A percentile compares a stretch with the other conserved stretches of the same genome.
phyloP scores from a whole-genome alignment of 129 eudicot genomes.

The Artemisia annua region DNA sequence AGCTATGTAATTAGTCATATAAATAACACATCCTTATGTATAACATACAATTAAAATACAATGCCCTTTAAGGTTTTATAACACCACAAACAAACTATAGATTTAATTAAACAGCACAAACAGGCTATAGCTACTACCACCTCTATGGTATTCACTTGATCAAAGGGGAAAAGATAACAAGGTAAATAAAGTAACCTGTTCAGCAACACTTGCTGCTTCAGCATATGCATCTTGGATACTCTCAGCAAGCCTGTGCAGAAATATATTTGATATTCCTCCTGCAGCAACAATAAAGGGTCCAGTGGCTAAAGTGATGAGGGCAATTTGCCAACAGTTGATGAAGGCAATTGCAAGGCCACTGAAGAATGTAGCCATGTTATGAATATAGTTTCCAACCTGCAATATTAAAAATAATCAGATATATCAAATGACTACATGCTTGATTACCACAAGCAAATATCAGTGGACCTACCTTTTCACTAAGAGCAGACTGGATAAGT shows the following conservation, averaged over 20 bases:
- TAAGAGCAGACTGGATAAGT: conserved; percentile 97
- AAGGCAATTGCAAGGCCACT: conserved; percentile 94
- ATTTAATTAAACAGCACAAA: too few relatives aligned
- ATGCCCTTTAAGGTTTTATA: too few relatives aligned
- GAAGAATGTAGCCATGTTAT: conserved; percentile 98
- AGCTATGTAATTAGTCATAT: too few relatives aligned
- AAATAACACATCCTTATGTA: too few relatives aligned
- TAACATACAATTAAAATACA: too few relatives aligned
- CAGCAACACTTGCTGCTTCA: conserved; percentile 98
- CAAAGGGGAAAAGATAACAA: conserved; percentile 4
- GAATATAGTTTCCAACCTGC: conserved; percentile 98
- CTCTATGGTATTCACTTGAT: neutral
- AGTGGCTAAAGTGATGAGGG: conserved; percentile 85
- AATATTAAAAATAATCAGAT: conserved; percentile 29
- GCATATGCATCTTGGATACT: conserved; percentile 99
- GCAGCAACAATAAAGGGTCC: conserved; percentile 99
- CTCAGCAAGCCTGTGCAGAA: conserved; percentile 97
- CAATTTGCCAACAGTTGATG: conserved; percentile 95
- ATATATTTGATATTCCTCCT: conserved; percentile 96
- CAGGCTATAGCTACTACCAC: conserved; percentile 1
- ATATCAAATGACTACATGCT: conserved; percentile 1
- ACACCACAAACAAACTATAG: too few relatives aligned
- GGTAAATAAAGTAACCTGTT: conserved; percentile 59
- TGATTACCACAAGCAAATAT: conserved; percentile 9
- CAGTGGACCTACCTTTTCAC: conserved; percentile 80